Base-by-base conservation (phyloP, 345 rosid genomes). In the Murraya paniculata region DNA sequence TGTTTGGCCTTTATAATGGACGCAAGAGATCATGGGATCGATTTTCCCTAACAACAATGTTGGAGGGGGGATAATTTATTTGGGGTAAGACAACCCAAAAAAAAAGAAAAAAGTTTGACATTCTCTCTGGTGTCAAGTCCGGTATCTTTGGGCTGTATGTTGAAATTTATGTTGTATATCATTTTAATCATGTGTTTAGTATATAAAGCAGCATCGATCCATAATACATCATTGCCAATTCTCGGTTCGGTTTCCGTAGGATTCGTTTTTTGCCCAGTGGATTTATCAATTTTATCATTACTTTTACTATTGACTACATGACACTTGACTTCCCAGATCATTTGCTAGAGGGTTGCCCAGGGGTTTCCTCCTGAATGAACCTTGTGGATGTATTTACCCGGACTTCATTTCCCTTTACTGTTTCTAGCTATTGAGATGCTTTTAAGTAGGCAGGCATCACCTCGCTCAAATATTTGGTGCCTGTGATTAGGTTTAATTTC, bases 91-190 rank as follows among this genome's bases (percentile, higher is more conserved):
- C 50, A 45, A 41, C 16, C 4, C 4, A 3, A 0, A 10, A 45
- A 11, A 45, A 11, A 45, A 45, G 0, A 50, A 50, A 53, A 53
- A 53, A 18, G 4, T 5, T 18, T 22, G 18, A 53, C 18, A 53
- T 53, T 53, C 56, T 57, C 72, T 31, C 53, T 72, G 55, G 76
- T 24, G 14, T 60, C 19, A 22, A 55, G 30, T 58, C 41, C 75
- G 39, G 30, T 59, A 33, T 79, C 30, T 18, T 13, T 64, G 30
- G 31, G 78, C 45, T 38, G 70, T 28, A 18, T n/a, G 38, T 38
- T 71, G 76, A 74, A 45, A 28, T 65, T 21, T 65, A 62, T 55
- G 24, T 61, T 78, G 84, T 78, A 78, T 6, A 76, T 72, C 35
- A 70, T 10, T 53, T 53, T 67, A 58, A 53, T 27, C 48, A 72